These are phyloP conservation scores for Euphorbia schlechtendalii DNA, from an alignment of 441 rosid genomes.

Conservation along the genomic window DNA sequence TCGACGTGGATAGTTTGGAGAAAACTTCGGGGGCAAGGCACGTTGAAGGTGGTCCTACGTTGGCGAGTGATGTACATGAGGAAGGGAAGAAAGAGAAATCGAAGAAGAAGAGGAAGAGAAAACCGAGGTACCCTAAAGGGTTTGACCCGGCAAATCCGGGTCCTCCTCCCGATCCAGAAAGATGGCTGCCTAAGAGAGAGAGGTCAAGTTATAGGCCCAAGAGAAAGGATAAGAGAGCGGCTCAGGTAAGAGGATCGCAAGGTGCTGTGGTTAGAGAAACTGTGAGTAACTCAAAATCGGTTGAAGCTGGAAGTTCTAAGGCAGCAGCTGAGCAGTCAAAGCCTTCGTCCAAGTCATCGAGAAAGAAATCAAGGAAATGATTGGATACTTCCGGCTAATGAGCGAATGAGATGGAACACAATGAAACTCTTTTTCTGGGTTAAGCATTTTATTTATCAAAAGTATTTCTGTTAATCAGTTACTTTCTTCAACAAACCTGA, in stretches of 20 bases:
- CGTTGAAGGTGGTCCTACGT: slow-evolving; percentile 36
- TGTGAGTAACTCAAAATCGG: slow-evolving; percentile 32
- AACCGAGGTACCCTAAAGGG: slow-evolving; percentile 89
- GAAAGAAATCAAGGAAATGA: slow-evolving; percentile 62
- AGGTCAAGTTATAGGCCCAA: slow-evolving; percentile 90
- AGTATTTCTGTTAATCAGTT: slow-evolving; percentile 9
- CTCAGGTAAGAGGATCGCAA: slow-evolving; percentile 90
- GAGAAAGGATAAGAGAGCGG: slow-evolving; percentile 90
- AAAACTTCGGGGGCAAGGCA: slow-evolving; percentile 84
- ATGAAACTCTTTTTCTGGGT: slow-evolving; percentile 8
- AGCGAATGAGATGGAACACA: not conserved
- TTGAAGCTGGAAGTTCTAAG: slow-evolving; percentile 43
- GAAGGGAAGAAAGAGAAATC: slow-evolving; percentile 71
- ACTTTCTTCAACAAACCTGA: not conserved
- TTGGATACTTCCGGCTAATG: not conserved
- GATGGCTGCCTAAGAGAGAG: slow-evolving; percentile 96
- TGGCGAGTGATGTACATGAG: slow-evolving; percentile 33
- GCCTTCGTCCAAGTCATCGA: slow-evolving; percentile 57
- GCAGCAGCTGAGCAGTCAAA: slow-evolving; percentile 39
- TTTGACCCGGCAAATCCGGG: slow-evolving; percentile 93
- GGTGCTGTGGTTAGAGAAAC: slow-evolving; percentile 78
- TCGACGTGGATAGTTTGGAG: slow-evolving; percentile 73
- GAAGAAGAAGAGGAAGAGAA: slow-evolving; percentile 94
- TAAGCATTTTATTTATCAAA: slow-evolving; percentile 8
- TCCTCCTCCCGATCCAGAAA: slow-evolving; percentile 91